Conservation (phyloP, 2,329 filamentous ascomycete genomes). For the Colletotrichum tropicale region DNA sequence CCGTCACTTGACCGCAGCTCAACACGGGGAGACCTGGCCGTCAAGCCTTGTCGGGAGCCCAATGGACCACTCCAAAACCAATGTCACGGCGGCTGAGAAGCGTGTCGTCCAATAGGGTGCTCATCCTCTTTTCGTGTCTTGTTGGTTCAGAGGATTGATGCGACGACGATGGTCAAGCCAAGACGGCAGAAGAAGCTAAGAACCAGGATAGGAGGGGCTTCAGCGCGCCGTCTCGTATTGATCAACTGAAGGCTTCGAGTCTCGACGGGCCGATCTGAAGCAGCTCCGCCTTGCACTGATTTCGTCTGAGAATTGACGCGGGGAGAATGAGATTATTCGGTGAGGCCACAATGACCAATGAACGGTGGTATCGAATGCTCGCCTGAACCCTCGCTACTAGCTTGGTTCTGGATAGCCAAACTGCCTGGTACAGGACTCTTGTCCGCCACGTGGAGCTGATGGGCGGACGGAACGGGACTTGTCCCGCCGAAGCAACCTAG, state of each 20-base stretch:
- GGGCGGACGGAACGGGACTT: slow-evolving; percentile 1
- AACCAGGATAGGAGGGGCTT: neutral
- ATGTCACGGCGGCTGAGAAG: neutral
- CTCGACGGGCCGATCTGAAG: neutral
- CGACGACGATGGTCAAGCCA: neutral
- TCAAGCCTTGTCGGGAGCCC: neutral
- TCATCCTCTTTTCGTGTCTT: neutral
- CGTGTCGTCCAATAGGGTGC: neutral
- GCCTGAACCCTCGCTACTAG: neutral
- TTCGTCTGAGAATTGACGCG: neutral
- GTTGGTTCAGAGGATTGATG: slow-evolving; percentile 7
- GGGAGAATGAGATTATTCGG: neutral
- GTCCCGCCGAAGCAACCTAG: neutral
- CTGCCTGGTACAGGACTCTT: neutral
- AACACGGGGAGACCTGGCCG: neutral
- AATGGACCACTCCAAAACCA: neutral
- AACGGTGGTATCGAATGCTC: neutral
- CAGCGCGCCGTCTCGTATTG: neutral
- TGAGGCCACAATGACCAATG: neutral
- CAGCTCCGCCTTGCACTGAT: neutral
- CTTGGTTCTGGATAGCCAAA: neutral
- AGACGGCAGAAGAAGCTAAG: neutral
- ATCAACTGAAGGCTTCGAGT: neutral
- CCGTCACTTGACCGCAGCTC: slow-evolving; percentile 2
- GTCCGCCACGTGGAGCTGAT: slow-evolving; percentile 5